phyloP scores from a whole-genome alignment of 1,139 yeast species.

The Yamadazyma friedrichii region DNA sequence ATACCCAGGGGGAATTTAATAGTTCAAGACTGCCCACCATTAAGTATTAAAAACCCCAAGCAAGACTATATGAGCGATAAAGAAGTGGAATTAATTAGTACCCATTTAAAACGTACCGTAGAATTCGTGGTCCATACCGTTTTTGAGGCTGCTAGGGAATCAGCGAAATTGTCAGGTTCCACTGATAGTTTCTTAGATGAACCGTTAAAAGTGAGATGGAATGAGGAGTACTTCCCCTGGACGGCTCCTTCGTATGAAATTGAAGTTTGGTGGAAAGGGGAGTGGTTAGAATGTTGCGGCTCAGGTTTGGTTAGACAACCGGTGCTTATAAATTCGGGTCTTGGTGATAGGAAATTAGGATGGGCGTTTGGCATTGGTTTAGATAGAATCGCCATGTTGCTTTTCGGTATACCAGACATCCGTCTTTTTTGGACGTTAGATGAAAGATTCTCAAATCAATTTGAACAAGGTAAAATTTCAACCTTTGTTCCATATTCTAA shows the following conservation, averaged over 20 bases:
- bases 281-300: constrained; percentile 97
- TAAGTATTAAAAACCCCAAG: constrained; percentile 68
- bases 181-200: constrained; percentile 62
- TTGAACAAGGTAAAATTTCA: constrained; percentile 59
- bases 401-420: constrained; percentile 94
- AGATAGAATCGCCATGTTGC: constrained; percentile 92
- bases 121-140: constrained; percentile 83
- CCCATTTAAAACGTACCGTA: constrained; percentile 80
- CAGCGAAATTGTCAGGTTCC: constrained; percentile 68
- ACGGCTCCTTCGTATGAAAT: constrained; percentile 98
- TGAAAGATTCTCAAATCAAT: constrained; percentile 73
- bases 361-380: constrained; percentile 99
- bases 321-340: constrained; percentile 72
- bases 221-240: constrained; percentile 97
- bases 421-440: constrained; percentile 90
- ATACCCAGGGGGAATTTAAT: constrained; percentile 69
- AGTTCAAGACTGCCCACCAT: constrained; percentile 65
- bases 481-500: constrained; percentile 88
- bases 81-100: constrained; percentile 68
- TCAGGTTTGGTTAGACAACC: constrained; percentile 87
- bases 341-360: constrained; percentile 62
- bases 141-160: constrained; percentile 68
- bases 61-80: constrained; percentile 70
- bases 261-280: constrained; percentile 99
- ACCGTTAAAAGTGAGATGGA: constrained; percentile 90